Evolutionary conservation across 208 protist genomes (phyloP).

Genomic region (Acanthamoeba triangularis): DNA sequence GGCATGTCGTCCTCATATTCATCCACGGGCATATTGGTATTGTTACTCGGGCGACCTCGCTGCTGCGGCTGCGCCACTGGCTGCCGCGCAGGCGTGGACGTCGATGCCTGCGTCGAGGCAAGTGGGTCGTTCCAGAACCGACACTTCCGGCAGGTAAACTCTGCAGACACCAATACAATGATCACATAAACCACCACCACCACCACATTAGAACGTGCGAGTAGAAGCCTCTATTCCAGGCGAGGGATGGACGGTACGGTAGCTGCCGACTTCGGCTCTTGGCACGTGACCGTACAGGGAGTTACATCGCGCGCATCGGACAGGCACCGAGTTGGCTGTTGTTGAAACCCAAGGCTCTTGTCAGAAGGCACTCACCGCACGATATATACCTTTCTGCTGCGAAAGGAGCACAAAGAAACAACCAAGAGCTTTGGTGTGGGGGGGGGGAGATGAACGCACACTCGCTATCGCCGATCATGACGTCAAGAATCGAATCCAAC

Average conservation of each 20-base stretch:
- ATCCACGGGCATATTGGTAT: neutral
- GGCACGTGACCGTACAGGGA: slow-evolving; percentile 65
- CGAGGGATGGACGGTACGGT: neutral
- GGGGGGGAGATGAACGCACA: neutral
- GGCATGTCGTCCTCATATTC: neutral
- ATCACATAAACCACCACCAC: neutral
- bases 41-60: neutral
- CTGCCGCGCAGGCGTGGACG: neutral
- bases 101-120: neutral
- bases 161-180: neutral
- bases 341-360: neutral
- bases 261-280: slow-evolving; percentile 18
- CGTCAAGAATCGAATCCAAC: slow-evolving; percentile 26
- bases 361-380: too few relatives aligned
- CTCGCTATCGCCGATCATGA: slow-evolving; percentile 25
- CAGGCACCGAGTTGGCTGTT: slow-evolving; percentile 13
- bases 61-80: neutral
- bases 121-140: slow-evolving; percentile 51
- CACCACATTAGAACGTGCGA: neutral
- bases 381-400: too few relatives aligned
- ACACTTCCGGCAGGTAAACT: slow-evolving; percentile 51
- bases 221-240: neutral
- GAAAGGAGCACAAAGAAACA: neutral
- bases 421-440: neutral
- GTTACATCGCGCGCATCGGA: slow-evolving; percentile 8